These are phyloP conservation scores for Codiaeum variegatum DNA, from an alignment of 441 rosid genomes.

Conservation along the genomic window DNA sequence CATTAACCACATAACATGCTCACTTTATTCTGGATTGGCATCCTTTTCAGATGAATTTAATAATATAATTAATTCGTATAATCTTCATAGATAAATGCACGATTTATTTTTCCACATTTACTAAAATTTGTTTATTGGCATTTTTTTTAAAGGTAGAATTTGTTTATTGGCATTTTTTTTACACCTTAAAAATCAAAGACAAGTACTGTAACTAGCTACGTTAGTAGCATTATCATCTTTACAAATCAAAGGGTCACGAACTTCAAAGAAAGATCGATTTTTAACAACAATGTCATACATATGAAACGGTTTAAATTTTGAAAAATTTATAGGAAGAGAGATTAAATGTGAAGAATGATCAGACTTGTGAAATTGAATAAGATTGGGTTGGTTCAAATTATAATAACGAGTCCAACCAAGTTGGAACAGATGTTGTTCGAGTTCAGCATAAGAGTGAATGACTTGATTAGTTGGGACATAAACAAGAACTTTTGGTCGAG, in stretches of 20 bases:
- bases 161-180: no score
- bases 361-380: conserved; percentile 58
- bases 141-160: no score
- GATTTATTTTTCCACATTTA: no score
- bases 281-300: conserved; percentile 70
- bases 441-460: conserved; percentile 44
- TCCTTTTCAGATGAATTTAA: neutral
- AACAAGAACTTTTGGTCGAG: conserved; percentile 60
- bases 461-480: conserved; percentile 54
- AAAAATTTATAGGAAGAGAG: conserved; percentile 45
- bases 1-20: conserved; percentile 6
- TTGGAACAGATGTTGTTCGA: conserved; percentile 45
- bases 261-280: conserved; percentile 60
- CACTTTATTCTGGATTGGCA: neutral
- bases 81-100: neutral
- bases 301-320: conserved; percentile 37
- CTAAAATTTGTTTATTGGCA: no score
- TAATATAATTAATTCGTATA: neutral
- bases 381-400: conserved; percentile 31
- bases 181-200: neutral
- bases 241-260: conserved; percentile 31
- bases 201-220: neutral
- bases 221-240: neutral
- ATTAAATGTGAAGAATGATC: conserved; percentile 42
- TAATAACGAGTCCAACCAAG: conserved; percentile 65